A percentile compares a stretch with the other conserved stretches of the same genome.
Conservation (phyloP, 345 rosid genomes). For the Populus davidiana region DNA sequence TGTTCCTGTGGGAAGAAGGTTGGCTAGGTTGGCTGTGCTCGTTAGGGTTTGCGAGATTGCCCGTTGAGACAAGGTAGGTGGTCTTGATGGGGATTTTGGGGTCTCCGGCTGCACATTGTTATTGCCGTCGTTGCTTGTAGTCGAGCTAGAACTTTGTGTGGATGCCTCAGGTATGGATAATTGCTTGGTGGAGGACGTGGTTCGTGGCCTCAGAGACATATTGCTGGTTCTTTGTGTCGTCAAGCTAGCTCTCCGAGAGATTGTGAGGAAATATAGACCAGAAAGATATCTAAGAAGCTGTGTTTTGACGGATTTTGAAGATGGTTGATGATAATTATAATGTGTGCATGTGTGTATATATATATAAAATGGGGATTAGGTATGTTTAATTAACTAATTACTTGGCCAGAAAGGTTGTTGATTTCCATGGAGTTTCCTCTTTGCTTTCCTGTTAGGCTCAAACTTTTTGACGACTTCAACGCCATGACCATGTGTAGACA, state of each 20-base stretch:
- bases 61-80: conserved; percentile 44
- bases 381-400: not conserved
- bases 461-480: not conserved
- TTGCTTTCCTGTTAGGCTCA: not conserved
- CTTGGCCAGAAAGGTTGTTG: not conserved
- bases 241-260: not conserved
- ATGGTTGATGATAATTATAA: not conserved
- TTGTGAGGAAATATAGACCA: not conserved
- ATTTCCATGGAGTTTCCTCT: not conserved
- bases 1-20: conserved; percentile 95
- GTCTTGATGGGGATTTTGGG: conserved; percentile 33
- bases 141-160: conserved; percentile 8
- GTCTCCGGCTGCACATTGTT: conserved; percentile 28
- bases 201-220: conserved; percentile 28
- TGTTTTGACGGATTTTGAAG: not conserved
- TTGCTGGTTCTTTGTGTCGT: not conserved
- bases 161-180: conserved; percentile 14
- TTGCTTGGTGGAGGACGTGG: conserved; percentile 22
- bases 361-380: not conserved
- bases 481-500: not conserved
- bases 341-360: not conserved
- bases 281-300: not conserved
- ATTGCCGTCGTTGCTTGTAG: conserved; percentile 12
- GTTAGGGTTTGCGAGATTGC: conserved; percentile 76
- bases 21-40: conserved; percentile 77